These are phyloP conservation scores for Aureobasidium pullulans DNA, from an alignment of 2,329 filamentous ascomycete genomes.

Conservation along the genomic window DNA sequence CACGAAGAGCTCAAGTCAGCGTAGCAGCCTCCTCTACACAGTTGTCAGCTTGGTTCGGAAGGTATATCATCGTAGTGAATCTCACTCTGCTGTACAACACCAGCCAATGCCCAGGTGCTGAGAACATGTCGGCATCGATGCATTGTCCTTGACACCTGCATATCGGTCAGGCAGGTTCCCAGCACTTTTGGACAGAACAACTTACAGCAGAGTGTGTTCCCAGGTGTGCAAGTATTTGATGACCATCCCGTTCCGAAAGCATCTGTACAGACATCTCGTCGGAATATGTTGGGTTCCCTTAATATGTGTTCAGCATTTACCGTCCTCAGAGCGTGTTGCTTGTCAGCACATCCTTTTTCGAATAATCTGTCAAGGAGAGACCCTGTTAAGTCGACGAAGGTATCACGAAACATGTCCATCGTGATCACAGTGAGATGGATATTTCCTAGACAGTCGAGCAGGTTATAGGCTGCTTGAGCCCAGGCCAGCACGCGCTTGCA, in stretches of 20 bases:
- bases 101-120: slow-evolving; percentile 12
- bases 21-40: slow-evolving; percentile 13
- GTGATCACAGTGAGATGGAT: not conserved
- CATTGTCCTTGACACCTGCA: not conserved
- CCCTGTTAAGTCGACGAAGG: not conserved
- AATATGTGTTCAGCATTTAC: not conserved
- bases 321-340: not conserved
- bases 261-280: slow-evolving; percentile 11
- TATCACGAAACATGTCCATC: not conserved
- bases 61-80: too few species aligned
- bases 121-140: slow-evolving; percentile 3
- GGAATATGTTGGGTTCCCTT: not conserved
- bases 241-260: slow-evolving; percentile 14
- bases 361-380: not conserved
- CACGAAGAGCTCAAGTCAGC: slow-evolving; percentile 12
- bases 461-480: not conserved
- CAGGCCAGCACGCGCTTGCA: not conserved
- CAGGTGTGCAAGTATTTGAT: slow-evolving; percentile 12
- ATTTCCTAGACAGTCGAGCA: too few species aligned
- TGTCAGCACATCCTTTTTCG: not conserved
- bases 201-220: slow-evolving; percentile 15
- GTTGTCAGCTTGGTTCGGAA: not conserved
- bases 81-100: slow-evolving; percentile 14
- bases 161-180: not conserved
- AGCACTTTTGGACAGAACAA: too few species aligned